These are phyloP conservation scores for Cyclotella baltica DNA, from an alignment of 108 stramenopile genomes.

Conservation along the genomic window DNA sequence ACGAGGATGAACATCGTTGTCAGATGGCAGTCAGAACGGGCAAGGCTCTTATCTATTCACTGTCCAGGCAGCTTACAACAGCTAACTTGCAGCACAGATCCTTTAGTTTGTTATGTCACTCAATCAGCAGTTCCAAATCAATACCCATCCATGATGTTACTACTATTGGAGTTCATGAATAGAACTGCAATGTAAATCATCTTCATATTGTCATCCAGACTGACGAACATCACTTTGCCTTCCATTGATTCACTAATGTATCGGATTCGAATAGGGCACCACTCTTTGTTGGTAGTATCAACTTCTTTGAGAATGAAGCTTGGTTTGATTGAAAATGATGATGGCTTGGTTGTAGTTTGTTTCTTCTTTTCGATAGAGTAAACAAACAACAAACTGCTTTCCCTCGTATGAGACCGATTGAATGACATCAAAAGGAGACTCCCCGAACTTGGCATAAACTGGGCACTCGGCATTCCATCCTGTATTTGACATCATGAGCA, in stretches of 20 bases:
- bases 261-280: neutral
- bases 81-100: neutral
- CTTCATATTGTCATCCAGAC: slow-evolving; percentile 3
- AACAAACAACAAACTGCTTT: neutral
- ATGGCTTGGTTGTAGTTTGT: neutral
- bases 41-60: too few species aligned
- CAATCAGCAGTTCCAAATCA: neutral
- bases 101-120: neutral
- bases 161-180: neutral
- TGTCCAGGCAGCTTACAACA: too few species aligned
- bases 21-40: too few species aligned
- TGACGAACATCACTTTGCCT: slow-evolving; percentile 11
- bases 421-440: neutral
- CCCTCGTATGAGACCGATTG: slow-evolving; percentile 3
- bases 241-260: neutral
- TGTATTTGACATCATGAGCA: neutral
- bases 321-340: neutral
- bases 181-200: slow-evolving; percentile 1
- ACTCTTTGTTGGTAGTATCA: neutral
- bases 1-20: too few species aligned
- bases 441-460: neutral
- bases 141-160: neutral
- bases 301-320: neutral
- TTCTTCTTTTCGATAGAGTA: slow-evolving; percentile 1
- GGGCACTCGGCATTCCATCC: neutral